Evolutionary conservation across 2,329 filamentous ascomycete species (phyloP).

Genomic region (Samsoniella hepiali): DNA sequence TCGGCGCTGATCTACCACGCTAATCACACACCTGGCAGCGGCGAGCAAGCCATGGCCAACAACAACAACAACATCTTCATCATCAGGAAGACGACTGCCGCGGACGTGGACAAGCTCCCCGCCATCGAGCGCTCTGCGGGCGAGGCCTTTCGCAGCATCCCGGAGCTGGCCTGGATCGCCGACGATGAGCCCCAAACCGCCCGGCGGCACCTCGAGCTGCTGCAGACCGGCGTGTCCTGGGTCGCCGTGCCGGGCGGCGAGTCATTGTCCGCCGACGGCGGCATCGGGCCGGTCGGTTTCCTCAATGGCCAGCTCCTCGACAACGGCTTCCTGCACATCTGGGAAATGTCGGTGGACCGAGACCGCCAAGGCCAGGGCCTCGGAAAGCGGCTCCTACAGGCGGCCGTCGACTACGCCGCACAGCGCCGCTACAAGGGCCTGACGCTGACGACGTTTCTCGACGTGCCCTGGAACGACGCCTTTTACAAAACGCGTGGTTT

Average conservation of each 20-base stretch:
- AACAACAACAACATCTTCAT: background rate
- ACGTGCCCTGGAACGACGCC: constrained; percentile 20
- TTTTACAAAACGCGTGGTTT: constrained; percentile 19
- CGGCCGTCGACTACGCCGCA: constrained; percentile 9
- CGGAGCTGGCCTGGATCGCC: constrained; percentile 19
- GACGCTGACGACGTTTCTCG: constrained; percentile 20
- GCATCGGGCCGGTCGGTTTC: constrained; percentile 16
- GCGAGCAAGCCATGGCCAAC: background rate
- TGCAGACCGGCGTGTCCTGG: constrained; percentile 17
- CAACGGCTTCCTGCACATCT: constrained; percentile 19
- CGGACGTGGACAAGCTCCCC: constrained; percentile 15
- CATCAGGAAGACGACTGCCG: constrained; percentile 14
- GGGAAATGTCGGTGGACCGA: constrained; percentile 20
- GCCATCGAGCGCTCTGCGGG: constrained; percentile 19
- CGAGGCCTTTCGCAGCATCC: constrained; percentile 18
- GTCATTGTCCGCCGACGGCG: background rate
- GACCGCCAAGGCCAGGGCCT: constrained; percentile 18
- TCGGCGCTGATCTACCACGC: background rate
- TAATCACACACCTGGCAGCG: background rate
- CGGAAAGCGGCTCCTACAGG: constrained; percentile 14
- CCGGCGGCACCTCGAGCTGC: constrained; percentile 18
- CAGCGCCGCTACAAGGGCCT: background rate
- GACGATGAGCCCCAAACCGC: constrained; percentile 18
- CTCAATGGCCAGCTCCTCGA: constrained; percentile 19
- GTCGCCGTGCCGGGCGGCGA: constrained; percentile 13